Conservation (phyloP, 2,329 filamentous ascomycete genomes). For the Claviceps humidiphila region DNA sequence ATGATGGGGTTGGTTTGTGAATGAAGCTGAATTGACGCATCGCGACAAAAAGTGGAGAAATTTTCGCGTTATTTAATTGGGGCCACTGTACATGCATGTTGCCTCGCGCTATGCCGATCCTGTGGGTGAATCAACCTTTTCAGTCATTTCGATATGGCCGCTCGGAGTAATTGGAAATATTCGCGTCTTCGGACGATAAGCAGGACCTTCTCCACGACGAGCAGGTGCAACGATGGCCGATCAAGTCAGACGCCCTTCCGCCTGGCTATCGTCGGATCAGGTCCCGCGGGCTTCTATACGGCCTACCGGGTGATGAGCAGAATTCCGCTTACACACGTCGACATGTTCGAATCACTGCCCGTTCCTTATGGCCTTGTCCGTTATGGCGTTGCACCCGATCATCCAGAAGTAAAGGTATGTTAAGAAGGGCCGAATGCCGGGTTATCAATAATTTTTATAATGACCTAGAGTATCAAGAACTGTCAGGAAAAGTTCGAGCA, state of each 20-base stretch:
- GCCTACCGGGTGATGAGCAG: slow-evolving; percentile 73
- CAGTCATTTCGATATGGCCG: not conserved
- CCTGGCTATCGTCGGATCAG: slow-evolving; percentile 82
- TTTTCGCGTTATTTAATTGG: no score
- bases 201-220: slow-evolving; percentile 1
- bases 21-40: no score
- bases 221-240: not conserved
- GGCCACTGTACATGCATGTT: no score
- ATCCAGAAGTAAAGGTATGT: slow-evolving; percentile 88
- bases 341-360: slow-evolving; percentile 93
- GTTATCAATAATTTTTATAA: not conserved
- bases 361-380: slow-evolving; percentile 87
- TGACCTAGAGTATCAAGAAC: slow-evolving; percentile 43
- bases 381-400: slow-evolving; percentile 94
- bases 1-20: no score
- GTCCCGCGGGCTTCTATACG: slow-evolving; percentile 92
- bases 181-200: not conserved
- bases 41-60: no score
- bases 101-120: no score
- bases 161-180: not conserved
- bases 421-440: not conserved
- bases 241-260: slow-evolving; percentile 45
- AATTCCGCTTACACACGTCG: slow-evolving; percentile 57
- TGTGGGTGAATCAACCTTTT: not conserved
- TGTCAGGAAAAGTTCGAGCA: slow-evolving; percentile 90